phyloP scores from a whole-genome alignment of 441 rosid genomes.

The Monsonia emarginata region DNA sequence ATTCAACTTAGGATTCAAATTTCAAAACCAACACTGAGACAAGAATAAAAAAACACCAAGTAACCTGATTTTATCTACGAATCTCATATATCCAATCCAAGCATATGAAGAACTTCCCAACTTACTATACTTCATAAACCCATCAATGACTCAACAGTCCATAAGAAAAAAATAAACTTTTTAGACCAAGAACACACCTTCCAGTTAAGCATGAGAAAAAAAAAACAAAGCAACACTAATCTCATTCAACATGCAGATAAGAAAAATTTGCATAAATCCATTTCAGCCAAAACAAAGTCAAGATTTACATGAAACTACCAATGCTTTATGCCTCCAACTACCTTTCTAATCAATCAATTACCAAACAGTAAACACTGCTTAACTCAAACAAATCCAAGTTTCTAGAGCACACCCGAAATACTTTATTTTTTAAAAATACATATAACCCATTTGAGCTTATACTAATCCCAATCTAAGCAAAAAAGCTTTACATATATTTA shows the following conservation, averaged over 20 bases:
- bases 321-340: background rate
- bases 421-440: background rate
- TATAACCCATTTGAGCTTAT: background rate
- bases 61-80: background rate
- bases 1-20: background rate
- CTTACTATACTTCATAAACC: background rate
- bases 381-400: background rate
- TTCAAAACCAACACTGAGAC: background rate
- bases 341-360: background rate
- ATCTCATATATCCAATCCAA: background rate
- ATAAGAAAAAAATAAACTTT: background rate
- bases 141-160: background rate
- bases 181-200: background rate
- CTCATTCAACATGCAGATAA: background rate
- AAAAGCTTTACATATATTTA: background rate
- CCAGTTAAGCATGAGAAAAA: background rate
- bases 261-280: background rate
- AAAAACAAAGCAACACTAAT: background rate
- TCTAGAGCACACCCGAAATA: background rate
- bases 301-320: background rate
- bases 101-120: background rate
- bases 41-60: background rate
- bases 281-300: background rate
- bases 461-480: background rate
- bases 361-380: background rate